phyloP scores from a whole-genome alignment of 768 basidiomycete species.

The Jaapia argillacea region DNA sequence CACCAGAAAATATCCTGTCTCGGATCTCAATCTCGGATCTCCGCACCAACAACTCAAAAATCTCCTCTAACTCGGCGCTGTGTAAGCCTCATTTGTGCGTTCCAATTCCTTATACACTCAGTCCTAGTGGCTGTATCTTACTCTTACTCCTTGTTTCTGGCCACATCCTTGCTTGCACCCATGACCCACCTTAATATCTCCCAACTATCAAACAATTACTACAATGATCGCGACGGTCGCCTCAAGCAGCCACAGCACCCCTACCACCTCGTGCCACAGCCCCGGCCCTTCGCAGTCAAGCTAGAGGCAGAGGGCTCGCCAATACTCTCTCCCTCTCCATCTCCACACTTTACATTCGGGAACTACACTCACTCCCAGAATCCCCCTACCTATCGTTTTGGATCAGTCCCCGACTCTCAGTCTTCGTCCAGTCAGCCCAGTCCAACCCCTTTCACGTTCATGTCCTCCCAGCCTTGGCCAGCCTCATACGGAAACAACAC shows the following conservation, averaged over 20 bases:
- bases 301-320: conserved; percentile 2
- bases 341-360: background rate
- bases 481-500: conserved; percentile 9
- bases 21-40: too few relatives aligned
- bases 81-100: too few relatives aligned
- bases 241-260: background rate
- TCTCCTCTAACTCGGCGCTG: too few relatives aligned
- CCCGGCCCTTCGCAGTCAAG: conserved; percentile 5
- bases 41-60: too few relatives aligned
- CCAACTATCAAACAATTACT: background rate
- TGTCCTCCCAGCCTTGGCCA: conserved; percentile 9
- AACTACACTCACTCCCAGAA: conserved; percentile 3
- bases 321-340: background rate
- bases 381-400: conserved; percentile 4
- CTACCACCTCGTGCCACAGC: background rate
- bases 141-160: too few relatives aligned
- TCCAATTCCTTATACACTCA: too few relatives aligned
- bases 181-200: background rate
- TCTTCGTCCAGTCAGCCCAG: conserved; percentile 10
- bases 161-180: too few relatives aligned
- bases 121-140: too few relatives aligned
- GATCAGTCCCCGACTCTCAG: conserved; percentile 3
- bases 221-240: background rate
- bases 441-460: conserved; percentile 17
- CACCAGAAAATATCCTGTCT: too few relatives aligned